Evolutionary conservation across 805 yeast species (phyloP).

Genomic region (Candida pseudoglaebosa): DNA sequence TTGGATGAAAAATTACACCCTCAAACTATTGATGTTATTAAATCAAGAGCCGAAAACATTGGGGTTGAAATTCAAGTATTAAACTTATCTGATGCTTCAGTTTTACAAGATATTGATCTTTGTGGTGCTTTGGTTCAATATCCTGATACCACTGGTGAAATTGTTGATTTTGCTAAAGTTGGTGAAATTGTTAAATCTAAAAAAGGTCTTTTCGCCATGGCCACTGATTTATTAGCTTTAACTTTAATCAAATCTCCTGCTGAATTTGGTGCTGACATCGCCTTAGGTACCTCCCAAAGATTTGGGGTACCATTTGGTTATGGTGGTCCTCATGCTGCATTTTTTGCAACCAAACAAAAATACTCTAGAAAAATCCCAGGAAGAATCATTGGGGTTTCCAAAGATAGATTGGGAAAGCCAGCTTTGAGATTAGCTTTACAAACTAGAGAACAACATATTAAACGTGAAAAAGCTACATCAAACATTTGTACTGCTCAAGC

Average conservation of each 20-base stretch:
- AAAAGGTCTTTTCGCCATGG: slow-evolving; percentile 77
- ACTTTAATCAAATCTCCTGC: slow-evolving; percentile 83
- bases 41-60: slow-evolving; percentile 74
- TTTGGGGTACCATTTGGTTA: slow-evolving; percentile 97
- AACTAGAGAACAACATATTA: slow-evolving; percentile 97
- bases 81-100: slow-evolving; percentile 46
- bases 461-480: slow-evolving; percentile 96
- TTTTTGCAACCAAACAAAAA: slow-evolving; percentile 79
- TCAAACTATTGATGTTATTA: slow-evolving; percentile 78
- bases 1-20: slow-evolving; percentile 77
- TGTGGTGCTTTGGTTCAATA: slow-evolving; percentile 89
- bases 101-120: slow-evolving; percentile 30
- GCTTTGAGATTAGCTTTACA: slow-evolving; percentile 92
- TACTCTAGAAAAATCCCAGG: slow-evolving; percentile 95
- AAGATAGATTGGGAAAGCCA: slow-evolving; percentile 85
- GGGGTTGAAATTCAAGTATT: slow-evolving; percentile 60
- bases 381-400: slow-evolving; percentile 87
- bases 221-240: slow-evolving; percentile 89
- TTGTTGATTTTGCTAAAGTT: slow-evolving; percentile 48
- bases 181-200: slow-evolving; percentile 63
- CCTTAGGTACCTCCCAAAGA: slow-evolving; percentile 88
- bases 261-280: slow-evolving; percentile 87
- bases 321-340: slow-evolving; percentile 99
- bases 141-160: slow-evolving; percentile 81
- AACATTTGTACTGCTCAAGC: slow-evolving; percentile 99